Conservation (phyloP, 768 basidiomycete genomes). For the Termitomyces bulborhizus region DNA sequence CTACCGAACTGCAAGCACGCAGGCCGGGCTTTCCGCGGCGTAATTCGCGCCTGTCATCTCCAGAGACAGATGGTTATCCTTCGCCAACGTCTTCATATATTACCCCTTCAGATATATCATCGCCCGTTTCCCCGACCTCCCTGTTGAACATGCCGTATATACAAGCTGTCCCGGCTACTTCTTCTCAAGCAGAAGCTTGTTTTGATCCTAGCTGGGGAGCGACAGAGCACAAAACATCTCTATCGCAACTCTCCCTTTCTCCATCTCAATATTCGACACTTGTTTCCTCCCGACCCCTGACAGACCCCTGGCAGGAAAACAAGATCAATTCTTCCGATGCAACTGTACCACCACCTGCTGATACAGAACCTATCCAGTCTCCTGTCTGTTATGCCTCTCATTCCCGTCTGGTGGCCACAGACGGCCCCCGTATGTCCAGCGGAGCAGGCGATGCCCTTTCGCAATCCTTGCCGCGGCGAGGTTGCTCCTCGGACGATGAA, state of each 20-base stretch:
- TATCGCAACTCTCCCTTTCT: conserved; percentile 3
- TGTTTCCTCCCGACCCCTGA: neutral
- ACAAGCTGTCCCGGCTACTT: conserved; percentile 2
- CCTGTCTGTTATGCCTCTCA: neutral
- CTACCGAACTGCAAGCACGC: conserved; percentile 25
- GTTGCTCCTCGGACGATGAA: conserved; percentile 23
- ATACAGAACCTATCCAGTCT: neutral
- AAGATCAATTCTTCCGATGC: neutral
- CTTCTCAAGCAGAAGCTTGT: conserved; percentile 1
- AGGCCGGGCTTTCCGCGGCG: conserved; percentile 24
- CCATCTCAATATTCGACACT: neutral
- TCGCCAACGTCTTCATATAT: conserved; percentile 14
- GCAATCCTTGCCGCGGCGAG: conserved; percentile 11
- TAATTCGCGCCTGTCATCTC: conserved; percentile 29
- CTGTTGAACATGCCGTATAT: conserved; percentile 4
- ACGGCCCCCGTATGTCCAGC: neutral
- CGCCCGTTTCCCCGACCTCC: conserved; percentile 17
- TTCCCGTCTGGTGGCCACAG: neutral
- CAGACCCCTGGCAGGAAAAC: conserved; percentile 2
- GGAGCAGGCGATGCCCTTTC: conserved; percentile 1
- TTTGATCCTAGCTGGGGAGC: conserved; percentile 5
- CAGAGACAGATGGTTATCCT: conserved; percentile 24
- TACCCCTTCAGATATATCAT: conserved; percentile 11
- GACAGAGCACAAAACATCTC: conserved; percentile 6
- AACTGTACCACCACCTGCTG: neutral